phyloP scores from a whole-genome alignment of 352 stramenopile species.

The Globisporangium iwayamae region DNA sequence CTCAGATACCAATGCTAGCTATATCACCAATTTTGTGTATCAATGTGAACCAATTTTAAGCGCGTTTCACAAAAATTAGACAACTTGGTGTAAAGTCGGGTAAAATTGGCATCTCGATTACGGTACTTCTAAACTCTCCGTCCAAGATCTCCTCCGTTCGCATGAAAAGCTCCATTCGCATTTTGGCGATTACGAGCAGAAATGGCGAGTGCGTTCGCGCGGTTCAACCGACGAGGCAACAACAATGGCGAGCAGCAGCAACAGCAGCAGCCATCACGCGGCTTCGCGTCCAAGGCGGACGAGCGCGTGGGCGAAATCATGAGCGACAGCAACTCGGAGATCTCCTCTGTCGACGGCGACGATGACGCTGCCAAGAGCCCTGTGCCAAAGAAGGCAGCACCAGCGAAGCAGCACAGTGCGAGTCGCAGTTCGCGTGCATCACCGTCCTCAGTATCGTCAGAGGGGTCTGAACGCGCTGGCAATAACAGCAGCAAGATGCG shows the following conservation, averaged over 20 bases:
- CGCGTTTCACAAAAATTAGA: too few species aligned
- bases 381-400: not conserved
- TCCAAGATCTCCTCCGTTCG: not conserved
- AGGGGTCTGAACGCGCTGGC: not conserved
- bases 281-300: not conserved
- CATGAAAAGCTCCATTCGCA: slow-evolving; percentile 4
- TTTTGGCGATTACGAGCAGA: not conserved
- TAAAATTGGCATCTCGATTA: not conserved
- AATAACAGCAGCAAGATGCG: not conserved
- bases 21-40: too few species aligned
- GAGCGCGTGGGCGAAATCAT: slow-evolving; percentile 50
- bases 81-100: too few species aligned
- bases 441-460: not conserved
- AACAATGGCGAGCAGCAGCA: slow-evolving; percentile 1
- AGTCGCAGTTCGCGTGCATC: slow-evolving; percentile 17
- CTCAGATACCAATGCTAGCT: too few species aligned
- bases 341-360: slow-evolving; percentile 28
- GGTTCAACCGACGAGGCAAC: slow-evolving; percentile 12
- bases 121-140: not conserved
- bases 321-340: slow-evolving; percentile 55
- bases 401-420: slow-evolving; percentile 6
- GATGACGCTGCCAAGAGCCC: slow-evolving; percentile 7
- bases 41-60: too few species aligned
- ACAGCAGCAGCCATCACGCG: not conserved
- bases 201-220: slow-evolving; percentile 16